Evolutionary conservation across 1,284 basidiomycete genomes (phyloP).

Genomic region (Sparassis latifolia): DNA sequence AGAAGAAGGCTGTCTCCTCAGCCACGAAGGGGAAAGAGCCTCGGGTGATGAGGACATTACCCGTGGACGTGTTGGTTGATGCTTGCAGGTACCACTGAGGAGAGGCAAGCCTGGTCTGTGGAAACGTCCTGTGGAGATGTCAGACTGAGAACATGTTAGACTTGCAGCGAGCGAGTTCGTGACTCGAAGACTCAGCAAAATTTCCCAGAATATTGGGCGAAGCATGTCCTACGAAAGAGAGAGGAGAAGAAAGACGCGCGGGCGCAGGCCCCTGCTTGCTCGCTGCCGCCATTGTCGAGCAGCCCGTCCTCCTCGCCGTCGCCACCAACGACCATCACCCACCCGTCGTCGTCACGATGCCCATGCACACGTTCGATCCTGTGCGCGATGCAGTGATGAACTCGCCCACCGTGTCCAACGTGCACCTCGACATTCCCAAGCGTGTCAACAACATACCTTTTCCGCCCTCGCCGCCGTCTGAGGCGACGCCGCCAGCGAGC

Average conservation of each 20-base stretch:
- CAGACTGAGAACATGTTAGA: too few relatives aligned
- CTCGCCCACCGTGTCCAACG: slow-evolving; percentile 40
- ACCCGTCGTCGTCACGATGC: background rate
- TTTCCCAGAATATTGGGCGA: too few relatives aligned
- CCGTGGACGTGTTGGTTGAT: too few relatives aligned
- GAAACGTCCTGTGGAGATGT: too few relatives aligned
- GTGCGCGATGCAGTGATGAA: slow-evolving; percentile 76
- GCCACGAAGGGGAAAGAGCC: too few relatives aligned
- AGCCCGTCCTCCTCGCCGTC: background rate
- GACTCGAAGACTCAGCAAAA: too few relatives aligned
- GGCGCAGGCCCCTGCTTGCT: background rate
- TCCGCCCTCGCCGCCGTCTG: slow-evolving; percentile 10
- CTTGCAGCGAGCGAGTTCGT: too few relatives aligned
- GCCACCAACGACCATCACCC: background rate
- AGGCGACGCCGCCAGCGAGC: slow-evolving; percentile 11
- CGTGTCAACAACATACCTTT: slow-evolving; percentile 18
- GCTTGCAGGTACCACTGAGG: too few relatives aligned
- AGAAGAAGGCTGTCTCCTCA: too few relatives aligned
- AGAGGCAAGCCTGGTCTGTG: too few relatives aligned
- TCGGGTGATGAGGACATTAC: too few relatives aligned
- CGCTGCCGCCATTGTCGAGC: background rate
- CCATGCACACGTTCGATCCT: slow-evolving; percentile 77
- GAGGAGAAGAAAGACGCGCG: background rate
- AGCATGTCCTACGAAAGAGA: too few relatives aligned
- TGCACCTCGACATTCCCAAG: slow-evolving; percentile 19